phyloP scores from a whole-genome alignment of 352 stramenopile species.

The Peronospora belbahrii region DNA sequence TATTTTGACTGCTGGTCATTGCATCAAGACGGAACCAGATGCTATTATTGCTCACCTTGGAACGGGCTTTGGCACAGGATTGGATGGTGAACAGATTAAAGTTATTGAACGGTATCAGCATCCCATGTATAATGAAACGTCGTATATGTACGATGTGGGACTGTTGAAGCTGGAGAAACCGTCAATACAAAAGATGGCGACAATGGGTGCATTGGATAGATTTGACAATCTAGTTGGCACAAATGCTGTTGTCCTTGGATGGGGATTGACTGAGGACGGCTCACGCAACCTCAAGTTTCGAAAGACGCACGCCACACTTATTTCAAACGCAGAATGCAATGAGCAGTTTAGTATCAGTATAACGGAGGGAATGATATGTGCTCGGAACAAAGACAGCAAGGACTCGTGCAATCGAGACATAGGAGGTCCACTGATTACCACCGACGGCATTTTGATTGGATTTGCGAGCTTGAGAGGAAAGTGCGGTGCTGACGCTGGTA shows the following conservation, averaged over 20 bases:
- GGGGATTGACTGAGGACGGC: constrained; percentile 38
- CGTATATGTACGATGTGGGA: constrained; percentile 21
- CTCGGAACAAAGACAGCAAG: constrained; percentile 35
- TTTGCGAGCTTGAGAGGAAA: constrained; percentile 53
- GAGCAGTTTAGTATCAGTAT: constrained; percentile 47
- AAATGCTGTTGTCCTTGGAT: constrained; percentile 42
- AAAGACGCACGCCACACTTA: constrained; percentile 43
- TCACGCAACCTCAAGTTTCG: constrained; percentile 24
- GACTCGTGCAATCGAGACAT: constrained; percentile 62
- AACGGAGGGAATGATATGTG: constrained; percentile 51
- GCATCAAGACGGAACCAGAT: constrained; percentile 34
- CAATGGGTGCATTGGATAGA: constrained; percentile 31
- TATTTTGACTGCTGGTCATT: constrained; percentile 63
- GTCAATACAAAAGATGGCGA: constrained; percentile 21
- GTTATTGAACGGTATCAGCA: constrained; percentile 17
- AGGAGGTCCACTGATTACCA: constrained; percentile 41
- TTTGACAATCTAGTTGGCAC: constrained; percentile 39
- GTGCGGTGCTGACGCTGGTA: constrained; percentile 39
- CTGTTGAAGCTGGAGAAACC: constrained; percentile 22
- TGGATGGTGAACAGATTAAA: constrained; percentile 17
- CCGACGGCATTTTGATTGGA: constrained; percentile 36
- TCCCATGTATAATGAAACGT: constrained; percentile 21
- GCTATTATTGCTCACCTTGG: constrained; percentile 31
- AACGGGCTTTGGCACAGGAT: constrained; percentile 9
- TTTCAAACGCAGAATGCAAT: constrained; percentile 46